Evolutionary conservation across 768 basidiomycete species (phyloP), one percentile per base, ranked within the genome.

Genomic region (Lyophyllum shimeji): DNA sequence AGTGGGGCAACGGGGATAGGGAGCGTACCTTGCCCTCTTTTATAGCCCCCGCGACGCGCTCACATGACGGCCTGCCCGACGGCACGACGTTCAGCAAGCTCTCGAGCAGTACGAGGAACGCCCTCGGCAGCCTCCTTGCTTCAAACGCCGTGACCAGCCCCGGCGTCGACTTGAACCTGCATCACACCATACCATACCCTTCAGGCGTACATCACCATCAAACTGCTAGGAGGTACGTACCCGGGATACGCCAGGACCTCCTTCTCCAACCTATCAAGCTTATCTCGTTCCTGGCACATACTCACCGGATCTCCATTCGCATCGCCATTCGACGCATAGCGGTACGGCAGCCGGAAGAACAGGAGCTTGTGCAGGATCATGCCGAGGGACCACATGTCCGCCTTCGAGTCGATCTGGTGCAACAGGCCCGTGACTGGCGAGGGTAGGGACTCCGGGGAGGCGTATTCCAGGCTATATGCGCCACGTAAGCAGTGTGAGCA

Each of bases 341-440:
- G 80, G 65, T 94, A 98, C 0, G 96, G 95, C 18, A 96, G 71
- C 31, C 84, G 83, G 73, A 98, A 94, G 74, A 97, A 98, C 0
- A 96, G 73, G 58, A 98, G 79, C 64, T 94, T 95, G 75, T 98
- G 87, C 17, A 98, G 78, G 53, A 98, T 92, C 89, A 98, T 94
- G 59, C 95, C 95, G 15, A 98, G 78, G 5, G 92, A 93, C 95
- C 96, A 98, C 86, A 97, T 94, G 67, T 98, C 95, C 3, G 90
- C 83, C 65, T 95, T 95, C 0, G 93, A 92, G 63, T 92, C 89
- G 2, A 93, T 79, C 45, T 89, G 86, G 7, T 75, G 77, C 7
- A 90, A 82, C 20, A 79, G 69, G 0, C 91, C 90, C 0, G 84
- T 87, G 6, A 75, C 70, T 13, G 82, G 84, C 0, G 84, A 82